Evolutionary conservation across 164 flowering plant genomes (phyloP).

Genomic region (Chimonanthus praecox): DNA sequence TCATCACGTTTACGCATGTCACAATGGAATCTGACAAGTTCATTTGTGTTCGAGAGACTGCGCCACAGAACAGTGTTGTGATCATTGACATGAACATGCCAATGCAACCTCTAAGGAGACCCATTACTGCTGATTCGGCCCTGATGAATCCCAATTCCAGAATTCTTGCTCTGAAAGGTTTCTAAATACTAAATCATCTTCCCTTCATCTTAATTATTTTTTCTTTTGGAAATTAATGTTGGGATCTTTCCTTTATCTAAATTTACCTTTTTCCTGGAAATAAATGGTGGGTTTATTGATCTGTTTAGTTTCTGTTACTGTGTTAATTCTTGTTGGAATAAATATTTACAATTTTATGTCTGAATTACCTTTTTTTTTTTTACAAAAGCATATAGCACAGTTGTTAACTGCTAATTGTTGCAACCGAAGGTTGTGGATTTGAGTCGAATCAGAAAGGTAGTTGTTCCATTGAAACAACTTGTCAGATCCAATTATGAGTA

Average conservation of each 20-base stretch:
- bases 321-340: not conserved
- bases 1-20: conserved; percentile 93
- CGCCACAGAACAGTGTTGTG: conserved; percentile 96
- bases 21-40: conserved; percentile 99
- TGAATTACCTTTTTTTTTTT: not conserved
- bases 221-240: not conserved
- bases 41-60: conserved; percentile 93
- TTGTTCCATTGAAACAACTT: no score
- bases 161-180: conserved; percentile 96
- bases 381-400: no score
- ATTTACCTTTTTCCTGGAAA: not conserved
- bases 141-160: conserved; percentile 94
- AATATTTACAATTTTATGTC: not conserved
- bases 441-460: no score
- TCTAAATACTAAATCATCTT: not conserved
- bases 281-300: not conserved
- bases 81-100: conserved; percentile 98
- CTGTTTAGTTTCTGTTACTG: not conserved
- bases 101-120: conserved; percentile 92
- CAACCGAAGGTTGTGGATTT: no score
- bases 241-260: not conserved
- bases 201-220: not conserved
- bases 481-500: no score
- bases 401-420: no score
- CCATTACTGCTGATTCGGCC: conserved; percentile 98